Conservation (phyloP, 768 basidiomycete genomes). For the Russula virescens region DNA sequence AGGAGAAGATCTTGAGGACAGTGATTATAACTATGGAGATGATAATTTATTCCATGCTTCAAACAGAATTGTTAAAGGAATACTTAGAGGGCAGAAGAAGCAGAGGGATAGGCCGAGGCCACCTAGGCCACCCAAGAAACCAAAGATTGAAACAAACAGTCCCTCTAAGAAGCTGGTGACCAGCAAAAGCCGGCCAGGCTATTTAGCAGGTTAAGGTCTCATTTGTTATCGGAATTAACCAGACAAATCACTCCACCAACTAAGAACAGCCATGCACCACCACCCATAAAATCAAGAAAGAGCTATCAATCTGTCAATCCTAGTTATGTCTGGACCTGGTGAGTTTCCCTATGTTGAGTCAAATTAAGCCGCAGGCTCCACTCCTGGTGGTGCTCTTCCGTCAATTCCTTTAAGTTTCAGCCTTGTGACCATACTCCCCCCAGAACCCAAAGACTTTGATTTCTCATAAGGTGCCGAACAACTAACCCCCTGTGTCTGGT, state of each 20-base stretch:
- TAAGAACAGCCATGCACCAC: conserved; percentile 89
- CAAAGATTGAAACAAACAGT: too few relatives aligned
- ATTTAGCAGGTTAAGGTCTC: conserved; percentile 94
- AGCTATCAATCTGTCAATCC: conserved; percentile 46
- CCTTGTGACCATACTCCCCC: conserved; percentile 63
- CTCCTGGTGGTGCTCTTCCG: conserved; percentile 76
- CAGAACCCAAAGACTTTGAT: conserved; percentile 88
- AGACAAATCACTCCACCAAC: conserved; percentile 87
- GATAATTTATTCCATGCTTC: too few relatives aligned
- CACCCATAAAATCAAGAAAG: conserved; percentile 78
- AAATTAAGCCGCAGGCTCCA: conserved; percentile 80
- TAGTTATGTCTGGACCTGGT: conserved; percentile 69
- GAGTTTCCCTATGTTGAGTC: conserved; percentile 79
- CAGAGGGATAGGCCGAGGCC: too few relatives aligned
- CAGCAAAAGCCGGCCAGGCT: conserved; percentile 68
- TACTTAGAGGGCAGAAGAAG: too few relatives aligned
- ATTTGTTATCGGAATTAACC: conserved; percentile 95
- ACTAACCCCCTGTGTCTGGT: conserved; percentile 64
- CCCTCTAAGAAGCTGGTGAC: conserved; percentile 65
- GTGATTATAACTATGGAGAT: too few relatives aligned
- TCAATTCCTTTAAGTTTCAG: conserved; percentile 46
- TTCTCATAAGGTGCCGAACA: conserved; percentile 77
- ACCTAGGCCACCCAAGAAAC: too few relatives aligned
- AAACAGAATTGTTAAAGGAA: too few relatives aligned
- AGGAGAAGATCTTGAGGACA: too few relatives aligned